Percentiles rank a stretch among this genome's conserved stretches.
These are phyloP conservation scores for Pythium grandisporangium DNA, from an alignment of 352 stramenopile species.

Conservation along the genomic window DNA sequence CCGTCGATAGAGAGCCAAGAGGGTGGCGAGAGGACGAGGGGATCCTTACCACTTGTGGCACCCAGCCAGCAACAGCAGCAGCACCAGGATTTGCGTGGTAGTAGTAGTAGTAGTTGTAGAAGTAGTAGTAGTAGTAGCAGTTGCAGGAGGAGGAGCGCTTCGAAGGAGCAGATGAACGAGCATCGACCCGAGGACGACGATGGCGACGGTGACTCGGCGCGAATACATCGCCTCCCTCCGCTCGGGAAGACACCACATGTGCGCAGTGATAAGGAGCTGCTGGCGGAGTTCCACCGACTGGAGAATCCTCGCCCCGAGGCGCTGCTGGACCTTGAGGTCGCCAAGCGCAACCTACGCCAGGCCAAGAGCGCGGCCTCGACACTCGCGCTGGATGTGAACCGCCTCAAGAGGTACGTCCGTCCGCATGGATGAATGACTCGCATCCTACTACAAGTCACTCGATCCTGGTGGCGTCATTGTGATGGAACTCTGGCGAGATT, in stretches of 20 bases:
- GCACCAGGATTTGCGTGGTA: too few species aligned
- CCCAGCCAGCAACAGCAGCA: too few species aligned
- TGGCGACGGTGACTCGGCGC: background rate
- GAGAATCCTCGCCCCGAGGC: constrained; percentile 26
- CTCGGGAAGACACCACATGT: constrained; percentile 1
- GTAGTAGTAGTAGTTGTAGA: too few species aligned
- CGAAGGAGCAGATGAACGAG: too few species aligned
- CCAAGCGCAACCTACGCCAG: constrained; percentile 46
- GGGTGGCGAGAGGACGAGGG: too few species aligned
- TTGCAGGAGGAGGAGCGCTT: constrained; percentile 1
- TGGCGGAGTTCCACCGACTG: constrained; percentile 32
- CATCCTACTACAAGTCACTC: too few species aligned
- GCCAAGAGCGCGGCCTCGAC: constrained; percentile 22
- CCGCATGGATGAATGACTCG: too few species aligned
- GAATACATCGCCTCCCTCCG: background rate
- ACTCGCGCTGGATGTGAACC: constrained; percentile 40
- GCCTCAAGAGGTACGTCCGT: constrained; percentile 44
- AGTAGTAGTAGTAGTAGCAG: too few species aligned
- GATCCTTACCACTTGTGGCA: too few species aligned
- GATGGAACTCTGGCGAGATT: too few species aligned
- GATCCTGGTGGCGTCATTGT: too few species aligned
- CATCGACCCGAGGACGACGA: constrained; percentile 3
- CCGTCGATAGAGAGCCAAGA: too few species aligned
- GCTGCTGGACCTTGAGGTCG: constrained; percentile 39
- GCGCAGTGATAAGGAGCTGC: constrained; percentile 43